A percentile compares a stretch with the other conserved stretches of the same genome.
Conservation (phyloP, 192 early-diverging fungal species). For the Gaertneriomyces sp. region DNA sequence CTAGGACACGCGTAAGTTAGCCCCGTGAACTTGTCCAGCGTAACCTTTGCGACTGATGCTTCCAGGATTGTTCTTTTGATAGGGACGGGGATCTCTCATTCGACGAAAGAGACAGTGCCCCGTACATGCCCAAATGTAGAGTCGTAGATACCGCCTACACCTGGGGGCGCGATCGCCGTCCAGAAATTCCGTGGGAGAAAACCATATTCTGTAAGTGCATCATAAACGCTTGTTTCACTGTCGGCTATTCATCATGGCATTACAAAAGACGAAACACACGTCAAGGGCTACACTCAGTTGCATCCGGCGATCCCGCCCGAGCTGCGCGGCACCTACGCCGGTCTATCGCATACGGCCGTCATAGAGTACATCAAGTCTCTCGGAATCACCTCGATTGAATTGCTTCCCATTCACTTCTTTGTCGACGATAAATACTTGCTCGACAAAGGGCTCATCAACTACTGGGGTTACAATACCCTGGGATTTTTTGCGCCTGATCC, state of each 20-base stretch:
- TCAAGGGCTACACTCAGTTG: slow-evolving; percentile 24
- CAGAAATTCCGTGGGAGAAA: slow-evolving; percentile 28
- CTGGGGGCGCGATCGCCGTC: slow-evolving; percentile 24
- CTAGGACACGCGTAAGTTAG: slow-evolving; percentile 5
- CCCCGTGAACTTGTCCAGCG: neutral
- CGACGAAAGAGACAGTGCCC: slow-evolving; percentile 23
- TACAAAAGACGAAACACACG: slow-evolving; percentile 25
- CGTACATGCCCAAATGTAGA: slow-evolving; percentile 26
- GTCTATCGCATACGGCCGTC: slow-evolving; percentile 16
- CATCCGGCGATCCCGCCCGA: slow-evolving; percentile 25
- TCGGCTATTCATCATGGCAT: too few relatives aligned
- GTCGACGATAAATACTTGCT: slow-evolving; percentile 29
- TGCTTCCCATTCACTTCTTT: slow-evolving; percentile 29
- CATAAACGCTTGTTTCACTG: neutral
- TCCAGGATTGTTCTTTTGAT: neutral
- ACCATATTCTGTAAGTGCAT: slow-evolving; percentile 18
- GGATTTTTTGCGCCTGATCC: slow-evolving; percentile 30
- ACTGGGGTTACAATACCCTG: slow-evolving; percentile 29
- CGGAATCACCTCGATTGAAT: slow-evolving; percentile 27
- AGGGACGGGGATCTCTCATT: slow-evolving; percentile 15
- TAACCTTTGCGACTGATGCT: neutral
- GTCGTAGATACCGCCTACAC: slow-evolving; percentile 27
- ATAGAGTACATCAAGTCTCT: slow-evolving; percentile 28
- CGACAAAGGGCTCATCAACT: slow-evolving; percentile 26
- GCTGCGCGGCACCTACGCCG: slow-evolving; percentile 27